Conservation (phyloP, 352 stramenopile species). For the Aphanomyces astaci region DNA sequence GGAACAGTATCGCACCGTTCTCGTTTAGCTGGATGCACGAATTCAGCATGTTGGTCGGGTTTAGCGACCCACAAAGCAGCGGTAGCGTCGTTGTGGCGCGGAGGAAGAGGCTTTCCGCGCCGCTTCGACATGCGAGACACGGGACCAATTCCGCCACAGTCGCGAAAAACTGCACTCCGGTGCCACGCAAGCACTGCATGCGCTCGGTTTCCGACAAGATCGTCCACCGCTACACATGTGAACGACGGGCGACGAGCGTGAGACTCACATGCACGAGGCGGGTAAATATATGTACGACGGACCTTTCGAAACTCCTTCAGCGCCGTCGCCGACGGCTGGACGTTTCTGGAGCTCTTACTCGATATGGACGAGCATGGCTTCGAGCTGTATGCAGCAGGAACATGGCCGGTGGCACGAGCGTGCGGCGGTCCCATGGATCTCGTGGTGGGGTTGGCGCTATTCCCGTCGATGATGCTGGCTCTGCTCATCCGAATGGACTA, state of each 20-base stretch:
- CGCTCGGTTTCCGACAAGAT: constrained; percentile 72
- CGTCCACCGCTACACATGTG: constrained; percentile 47
- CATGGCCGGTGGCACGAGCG: background rate
- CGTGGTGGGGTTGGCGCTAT: background rate
- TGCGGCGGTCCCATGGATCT: background rate
- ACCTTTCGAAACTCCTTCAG: constrained; percentile 23
- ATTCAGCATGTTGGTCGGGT: constrained; percentile 19
- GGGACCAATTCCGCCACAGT: constrained; percentile 61
- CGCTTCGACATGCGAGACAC: constrained; percentile 70
- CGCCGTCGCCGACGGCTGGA: constrained; percentile 19
- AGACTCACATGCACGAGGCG: background rate
- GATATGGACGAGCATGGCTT: constrained; percentile 13
- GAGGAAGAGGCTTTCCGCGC: constrained; percentile 64
- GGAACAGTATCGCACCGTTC: constrained; percentile 15
- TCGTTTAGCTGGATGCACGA: constrained; percentile 21
- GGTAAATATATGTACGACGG: background rate
- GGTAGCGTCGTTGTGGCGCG: constrained; percentile 19
- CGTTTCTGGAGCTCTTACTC: background rate
- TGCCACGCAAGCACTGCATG: constrained; percentile 50
- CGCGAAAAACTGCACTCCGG: constrained; percentile 60
- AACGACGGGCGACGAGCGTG: background rate
- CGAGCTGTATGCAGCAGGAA: background rate
- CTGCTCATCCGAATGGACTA: constrained; percentile 12
- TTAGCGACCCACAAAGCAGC: constrained; percentile 13
- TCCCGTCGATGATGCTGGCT: constrained; percentile 8